A percentile compares a stretch with the other conserved stretches of the same genome.
These are phyloP conservation scores for Acanthamoeba rhysodes DNA, from an alignment of 208 protist species.

Conservation along the genomic window DNA sequence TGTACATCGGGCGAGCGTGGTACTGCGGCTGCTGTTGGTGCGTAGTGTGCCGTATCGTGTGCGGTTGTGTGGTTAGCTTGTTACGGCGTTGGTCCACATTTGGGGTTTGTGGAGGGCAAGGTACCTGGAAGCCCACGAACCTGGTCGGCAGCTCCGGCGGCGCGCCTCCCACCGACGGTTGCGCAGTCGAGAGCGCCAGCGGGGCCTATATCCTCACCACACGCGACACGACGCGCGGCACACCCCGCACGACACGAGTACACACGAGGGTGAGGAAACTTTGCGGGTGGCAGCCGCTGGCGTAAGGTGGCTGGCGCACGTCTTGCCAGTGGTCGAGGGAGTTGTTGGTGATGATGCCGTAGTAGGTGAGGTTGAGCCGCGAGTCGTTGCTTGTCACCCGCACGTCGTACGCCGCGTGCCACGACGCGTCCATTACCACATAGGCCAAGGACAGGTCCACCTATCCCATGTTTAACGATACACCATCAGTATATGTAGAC, in stretches of 20 bases:
- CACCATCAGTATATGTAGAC: too few relatives aligned
- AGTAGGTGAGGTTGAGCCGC: constrained; percentile 35
- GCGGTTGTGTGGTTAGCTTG: neutral
- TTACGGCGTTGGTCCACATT: neutral
- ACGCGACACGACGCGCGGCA: too few relatives aligned
- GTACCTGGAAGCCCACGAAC: constrained; percentile 29
- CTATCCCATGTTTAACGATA: neutral
- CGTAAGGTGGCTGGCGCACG: neutral
- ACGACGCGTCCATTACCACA: constrained; percentile 35
- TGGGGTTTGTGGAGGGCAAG: neutral
- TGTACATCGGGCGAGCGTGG: neutral
- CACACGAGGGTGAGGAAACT: neutral
- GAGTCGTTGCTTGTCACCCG: neutral
- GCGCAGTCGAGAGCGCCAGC: constrained; percentile 12
- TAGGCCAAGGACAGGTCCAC: neutral
- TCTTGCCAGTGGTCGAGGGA: constrained; percentile 29
- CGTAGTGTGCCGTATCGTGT: neutral
- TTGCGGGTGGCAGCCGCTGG: neutral
- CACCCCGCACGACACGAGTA: neutral
- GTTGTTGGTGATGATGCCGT: constrained; percentile 64
- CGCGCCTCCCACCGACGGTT: constrained; percentile 36
- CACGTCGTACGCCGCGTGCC: constrained; percentile 9
- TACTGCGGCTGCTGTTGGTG: neutral
- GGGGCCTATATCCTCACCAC: neutral
- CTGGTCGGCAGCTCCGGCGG: constrained; percentile 9